Base-by-base conservation (phyloP, 2,329 filamentous ascomycete genomes). In the Fusarium cyanostomum region DNA sequence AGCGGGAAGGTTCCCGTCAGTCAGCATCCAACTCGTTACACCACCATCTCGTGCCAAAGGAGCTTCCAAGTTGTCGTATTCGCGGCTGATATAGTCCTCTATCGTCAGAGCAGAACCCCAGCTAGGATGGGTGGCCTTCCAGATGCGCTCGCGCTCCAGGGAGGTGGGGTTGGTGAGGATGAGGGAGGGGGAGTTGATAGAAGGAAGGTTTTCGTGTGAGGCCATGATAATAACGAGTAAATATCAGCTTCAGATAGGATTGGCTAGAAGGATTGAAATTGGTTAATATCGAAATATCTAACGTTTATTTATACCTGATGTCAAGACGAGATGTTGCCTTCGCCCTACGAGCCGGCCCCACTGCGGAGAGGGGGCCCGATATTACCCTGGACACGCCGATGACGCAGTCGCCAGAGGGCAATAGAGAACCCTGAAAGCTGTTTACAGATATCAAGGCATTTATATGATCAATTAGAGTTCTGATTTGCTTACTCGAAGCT, bases 11-110 rank as follows among this genome's bases (percentile, higher is more conserved):
- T 34, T 69, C 52, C 46, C 66, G 53, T 85, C 79, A 5, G 87
- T 88, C 27, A 91, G 81, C 52, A 91, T 83, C 89, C 89, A 91
- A 64, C 84, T 80, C 11, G 82, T 82, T 59, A 90, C 78, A 34
- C 88, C 87, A 34, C 83, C 84, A 61, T 87, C 75, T 45, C 79
- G 79, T 12, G 86, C 81, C 15, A 91, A 78, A 7, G 87, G 83
- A 0, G 86, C 81, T 3, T 81, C 84, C 9, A 81, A 80, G 9
- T 91, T 80, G 71, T 83, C 83, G 13, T 74, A 73, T 71, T 90
- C 89, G 39, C 89, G 84, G 38, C 80, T 74, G 34, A 91, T 75
- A 70, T 91, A 92, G 33, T 81, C 78, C 1, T 82, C 69, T 6
- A 82, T 70, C 5, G 79, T 76, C 3, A 91, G 79, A 2, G 86